Evolutionary conservation across 2,329 filamentous ascomycete species (phyloP).

Genomic region (Grosmannia clavigera): DNA sequence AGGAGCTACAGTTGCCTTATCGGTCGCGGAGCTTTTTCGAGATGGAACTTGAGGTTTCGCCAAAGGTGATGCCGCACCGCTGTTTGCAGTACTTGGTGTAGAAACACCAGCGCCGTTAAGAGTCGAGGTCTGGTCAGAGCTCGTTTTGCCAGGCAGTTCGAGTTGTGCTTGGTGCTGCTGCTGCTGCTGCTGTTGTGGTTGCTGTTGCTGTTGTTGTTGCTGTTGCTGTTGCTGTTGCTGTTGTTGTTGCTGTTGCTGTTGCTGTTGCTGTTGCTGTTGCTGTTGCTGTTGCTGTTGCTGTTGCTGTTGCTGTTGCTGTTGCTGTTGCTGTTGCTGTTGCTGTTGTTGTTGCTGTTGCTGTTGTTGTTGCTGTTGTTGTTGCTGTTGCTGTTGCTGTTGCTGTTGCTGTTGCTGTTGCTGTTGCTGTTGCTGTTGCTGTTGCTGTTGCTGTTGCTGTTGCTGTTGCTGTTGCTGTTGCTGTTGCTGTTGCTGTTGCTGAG

Average conservation of each 20-base stretch:
- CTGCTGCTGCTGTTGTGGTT: conserved; percentile 16
- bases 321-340: conserved; percentile 11
- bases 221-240: neutral
- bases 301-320: neutral
- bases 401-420: conserved; percentile 16
- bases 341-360: neutral
- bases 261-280: conserved; percentile 6
- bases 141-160: neutral
- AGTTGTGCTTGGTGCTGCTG: neutral
- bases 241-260: conserved; percentile 17
- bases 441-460: neutral
- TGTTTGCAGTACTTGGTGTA: conserved; percentile 3
- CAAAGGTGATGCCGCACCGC: conserved; percentile 20
- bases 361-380: conserved; percentile 18
- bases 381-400: neutral
- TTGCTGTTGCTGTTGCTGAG: conserved; percentile 14
- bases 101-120: conserved; percentile 3
- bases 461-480: too few relatives aligned
- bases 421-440: conserved; percentile 11
- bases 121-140: neutral
- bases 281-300: too few relatives aligned
- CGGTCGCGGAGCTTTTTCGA: conserved; percentile 31
- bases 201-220: too few relatives aligned
- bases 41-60: conserved; percentile 26
- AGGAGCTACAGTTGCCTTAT: conserved; percentile 22